Percentiles rank a stretch among this genome's conserved stretches.
Evolutionary conservation across 2,329 filamentous ascomycete species (phyloP).

Genomic region (Aspergillus sp.): DNA sequence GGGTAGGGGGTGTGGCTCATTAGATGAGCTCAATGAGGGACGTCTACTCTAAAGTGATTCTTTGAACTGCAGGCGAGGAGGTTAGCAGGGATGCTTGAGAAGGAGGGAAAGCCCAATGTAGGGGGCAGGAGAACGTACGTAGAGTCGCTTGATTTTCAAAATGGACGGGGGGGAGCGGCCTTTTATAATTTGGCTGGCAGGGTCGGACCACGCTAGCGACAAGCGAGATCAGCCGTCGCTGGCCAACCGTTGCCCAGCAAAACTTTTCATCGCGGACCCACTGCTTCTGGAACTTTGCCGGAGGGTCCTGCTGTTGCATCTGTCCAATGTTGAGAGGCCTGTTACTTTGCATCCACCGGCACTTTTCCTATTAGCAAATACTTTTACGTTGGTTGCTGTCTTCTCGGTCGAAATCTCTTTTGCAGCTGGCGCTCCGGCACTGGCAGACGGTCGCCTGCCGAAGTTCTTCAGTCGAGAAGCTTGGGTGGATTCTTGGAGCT

Average conservation of each 20-base stretch:
- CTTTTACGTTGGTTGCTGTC: not conserved
- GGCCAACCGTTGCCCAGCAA: conserved; percentile 16
- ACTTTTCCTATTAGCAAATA: not conserved
- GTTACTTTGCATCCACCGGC: not conserved
- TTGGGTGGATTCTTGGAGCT: not conserved
- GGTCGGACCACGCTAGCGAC: conserved; percentile 19
- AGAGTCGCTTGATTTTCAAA: conserved; percentile 46
- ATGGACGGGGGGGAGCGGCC: conserved; percentile 17
- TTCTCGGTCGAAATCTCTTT: not conserved
- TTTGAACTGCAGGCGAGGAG: conserved; percentile 48
- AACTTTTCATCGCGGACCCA: not conserved
- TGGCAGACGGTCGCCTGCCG: not conserved
- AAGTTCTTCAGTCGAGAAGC: not conserved
- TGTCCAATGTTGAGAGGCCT: not conserved
- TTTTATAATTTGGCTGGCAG: conserved; percentile 29
- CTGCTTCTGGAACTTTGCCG: not conserved
- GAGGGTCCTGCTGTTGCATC: not conserved
- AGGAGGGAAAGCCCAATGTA: conserved; percentile 19
- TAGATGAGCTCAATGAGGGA: conserved; percentile 87
- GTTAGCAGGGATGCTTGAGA: conserved; percentile 20
- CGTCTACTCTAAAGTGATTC: conserved; percentile 99
- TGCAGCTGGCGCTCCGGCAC: not conserved
- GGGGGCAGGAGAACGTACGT: conserved; percentile 35
- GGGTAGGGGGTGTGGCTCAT: conserved; percentile 90
- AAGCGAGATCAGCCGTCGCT: conserved; percentile 26